Base-by-base conservation (phyloP, 192 early-diverging fungal genomes). In the Rhizophagus sp. region DNA sequence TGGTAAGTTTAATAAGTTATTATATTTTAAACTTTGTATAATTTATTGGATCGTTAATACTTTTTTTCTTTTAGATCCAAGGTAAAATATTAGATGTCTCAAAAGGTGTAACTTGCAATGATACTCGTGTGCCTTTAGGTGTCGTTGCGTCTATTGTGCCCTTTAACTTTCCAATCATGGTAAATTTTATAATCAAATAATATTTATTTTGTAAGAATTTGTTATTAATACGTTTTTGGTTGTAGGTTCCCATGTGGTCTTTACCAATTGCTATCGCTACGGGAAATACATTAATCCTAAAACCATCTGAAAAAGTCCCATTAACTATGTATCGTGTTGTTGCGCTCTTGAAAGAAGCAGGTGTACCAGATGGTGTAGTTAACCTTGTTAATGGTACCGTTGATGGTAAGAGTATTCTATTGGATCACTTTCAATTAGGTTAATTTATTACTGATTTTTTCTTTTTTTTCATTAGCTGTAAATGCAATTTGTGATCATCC, bases 131-230 rank as follows among this genome's bases (percentile, higher is more conserved):
- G 49, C 88, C 94, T 17, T 81, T 95, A 65, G 94, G 94, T 12
- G 94, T 95, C 25, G 93, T 93, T n/a, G 90, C 84, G 12, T 88
- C 90, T 3, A 93, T 96, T 10, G 94, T 94, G 62, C 94, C 94
- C 6, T 95, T 96, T 83, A 93, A 95, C 78, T 95, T 95, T 80
- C 94, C 94, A 6, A 89, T 93, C 78, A 95, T 95, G 94, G 52
- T 57, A 57, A 22, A 57, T 22, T 57, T 22, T 22, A 19, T 6
- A 22, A 22, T 19, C 2, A 17, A 30, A 4, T 6, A 19, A 57
- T 22, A 57, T 57, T 22, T 57, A 22, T 57, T 57, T 57, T 19
- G 17, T 22, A 57, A 57, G 17, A 22, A 22, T 57, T 57, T 57
- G 17, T 57, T n/a, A 57, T 57, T 57, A 1, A 57, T 57, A 3